Evolutionary conservation across 805 yeast species (phyloP), one percentile per base, ranked within the genome.

Genomic region (Blastobotrys robertii): DNA sequence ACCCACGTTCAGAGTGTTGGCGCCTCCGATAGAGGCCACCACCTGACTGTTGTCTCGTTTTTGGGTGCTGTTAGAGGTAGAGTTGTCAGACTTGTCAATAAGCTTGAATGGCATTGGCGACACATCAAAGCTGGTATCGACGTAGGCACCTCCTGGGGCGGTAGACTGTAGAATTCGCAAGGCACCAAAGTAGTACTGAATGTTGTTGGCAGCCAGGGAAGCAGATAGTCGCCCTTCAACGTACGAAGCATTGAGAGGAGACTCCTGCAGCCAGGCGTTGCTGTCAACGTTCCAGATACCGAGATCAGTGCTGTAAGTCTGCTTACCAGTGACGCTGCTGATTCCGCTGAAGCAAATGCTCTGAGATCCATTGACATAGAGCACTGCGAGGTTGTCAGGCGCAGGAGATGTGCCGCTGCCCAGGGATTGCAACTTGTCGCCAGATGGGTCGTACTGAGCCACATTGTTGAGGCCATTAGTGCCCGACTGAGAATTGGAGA

Each of bases 1-100:
- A 10, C 73, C 77, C 41, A 57, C 48, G 39, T 57, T 50, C 16
- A 69, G 46, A 1, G 51, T 30, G 37, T 59, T 53, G 13, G 37
- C 54, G 43, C n/a, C n/a, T 30, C 22, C n/a, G 12, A 30, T 8
- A 25, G 9, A 6, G 35, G 28, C 12, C 28, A 29, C 15, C 34
- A 39, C 30, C 35, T 41, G 35, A 8, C 12, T 12, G 9, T 30
- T 11, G 29, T 30, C 30, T 9, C 12, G 29, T n/a, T 30, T 15
- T 10, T 22, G 32, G 11, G 13, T 22, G 32, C 19, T 35, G 10
- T 10, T 10, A 5, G 41, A 30, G 12, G 34, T 13, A 7, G 34
- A 31, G 8, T 34, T 11, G 28, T 11, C 12, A 6, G 34, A 16
- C 8, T n/a, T 19, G 13, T 25, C 10, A 1, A 48, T 48, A 5